Conservation (phyloP, 202 grass and related monocot species). For the Dendrocalamus latiflorus region DNA sequence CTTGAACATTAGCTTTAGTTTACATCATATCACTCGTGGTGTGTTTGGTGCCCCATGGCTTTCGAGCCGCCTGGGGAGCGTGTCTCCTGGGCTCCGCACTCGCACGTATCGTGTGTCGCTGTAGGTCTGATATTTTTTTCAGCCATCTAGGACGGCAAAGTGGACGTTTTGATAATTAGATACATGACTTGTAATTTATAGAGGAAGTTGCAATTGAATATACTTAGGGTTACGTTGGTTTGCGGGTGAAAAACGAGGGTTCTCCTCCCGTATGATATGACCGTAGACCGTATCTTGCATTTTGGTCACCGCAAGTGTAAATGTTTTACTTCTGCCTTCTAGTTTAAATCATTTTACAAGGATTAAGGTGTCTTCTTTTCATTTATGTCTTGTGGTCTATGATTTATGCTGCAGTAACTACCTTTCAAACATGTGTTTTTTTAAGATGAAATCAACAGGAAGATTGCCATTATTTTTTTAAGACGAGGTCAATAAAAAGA, state of each 20-base stretch:
- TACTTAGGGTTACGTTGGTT: too few relatives aligned
- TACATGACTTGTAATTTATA: not conserved
- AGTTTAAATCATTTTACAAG: not conserved
- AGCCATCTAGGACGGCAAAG: not conserved
- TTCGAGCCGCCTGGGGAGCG: not conserved
- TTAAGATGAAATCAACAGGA: too few relatives aligned
- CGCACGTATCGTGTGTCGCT: not conserved
- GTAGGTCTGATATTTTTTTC: not conserved
- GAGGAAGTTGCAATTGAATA: too few relatives aligned
- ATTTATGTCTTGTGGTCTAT: too few relatives aligned
- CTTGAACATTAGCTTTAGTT: not conserved
- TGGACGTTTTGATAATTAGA: not conserved
- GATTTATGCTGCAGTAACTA: too few relatives aligned
- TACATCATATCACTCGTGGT: not conserved
- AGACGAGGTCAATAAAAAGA: too few relatives aligned
- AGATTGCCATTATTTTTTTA: too few relatives aligned
- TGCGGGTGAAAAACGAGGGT: not conserved
- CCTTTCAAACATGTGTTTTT: too few relatives aligned
- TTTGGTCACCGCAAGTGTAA: not conserved
- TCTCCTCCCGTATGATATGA: not conserved
- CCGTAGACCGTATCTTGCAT: not conserved
- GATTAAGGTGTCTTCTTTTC: not conserved
- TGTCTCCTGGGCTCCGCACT: not conserved
- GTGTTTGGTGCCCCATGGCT: conserved; percentile 17
- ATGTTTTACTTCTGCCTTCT: not conserved